Conservation (phyloP, 306 rosid species). For the Benincasa hispida region DNA sequence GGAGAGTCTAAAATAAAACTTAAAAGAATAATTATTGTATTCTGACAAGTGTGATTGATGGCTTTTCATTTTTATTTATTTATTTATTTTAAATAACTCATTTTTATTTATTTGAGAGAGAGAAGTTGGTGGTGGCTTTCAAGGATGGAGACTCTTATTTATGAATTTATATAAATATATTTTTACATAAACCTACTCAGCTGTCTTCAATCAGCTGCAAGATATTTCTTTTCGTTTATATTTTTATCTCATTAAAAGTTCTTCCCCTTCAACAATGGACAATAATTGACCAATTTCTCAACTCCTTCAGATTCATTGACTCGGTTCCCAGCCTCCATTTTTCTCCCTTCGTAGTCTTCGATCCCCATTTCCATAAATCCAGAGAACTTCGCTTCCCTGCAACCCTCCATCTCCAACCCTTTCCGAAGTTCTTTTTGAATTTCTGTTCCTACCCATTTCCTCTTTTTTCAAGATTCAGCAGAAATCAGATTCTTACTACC, state of each 20-base stretch:
- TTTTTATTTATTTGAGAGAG: not conserved
- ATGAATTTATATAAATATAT: not conserved
- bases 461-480: not conserved
- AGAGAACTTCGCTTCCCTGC: not conserved
- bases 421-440: not conserved
- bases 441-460: not conserved
- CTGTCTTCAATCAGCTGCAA: not conserved
- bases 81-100: too few relatives aligned
- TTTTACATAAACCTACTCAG: not conserved
- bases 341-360: not conserved
- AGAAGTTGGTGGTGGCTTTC: not conserved
- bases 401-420: not conserved
- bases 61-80: not conserved
- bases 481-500: not conserved
- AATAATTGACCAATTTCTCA: constrained; percentile 4
- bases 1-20: too few relatives aligned
- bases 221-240: not conserved
- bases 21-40: too few relatives aligned
- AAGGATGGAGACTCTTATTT: not conserved
- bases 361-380: not conserved
- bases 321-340: not conserved
- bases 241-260: not conserved
- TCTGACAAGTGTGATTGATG: not conserved
- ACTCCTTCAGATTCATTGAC: not conserved
- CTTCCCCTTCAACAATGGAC: constrained; percentile 2